Evolutionary conservation across 176 grass and related monocot genomes (phyloP).

Genomic region (Melocanna baccifera): DNA sequence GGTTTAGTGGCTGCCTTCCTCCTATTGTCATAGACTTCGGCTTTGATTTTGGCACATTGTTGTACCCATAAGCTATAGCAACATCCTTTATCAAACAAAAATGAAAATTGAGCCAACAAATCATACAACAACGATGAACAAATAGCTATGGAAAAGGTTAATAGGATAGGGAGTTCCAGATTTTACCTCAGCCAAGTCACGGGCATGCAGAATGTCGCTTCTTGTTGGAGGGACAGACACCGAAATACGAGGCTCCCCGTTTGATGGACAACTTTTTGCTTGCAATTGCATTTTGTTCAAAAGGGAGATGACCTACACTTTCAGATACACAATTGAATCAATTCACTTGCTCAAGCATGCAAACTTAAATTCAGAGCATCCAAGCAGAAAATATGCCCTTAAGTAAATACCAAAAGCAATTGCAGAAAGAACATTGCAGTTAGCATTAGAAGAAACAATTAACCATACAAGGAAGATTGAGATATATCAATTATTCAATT

Average conservation of each 20-base stretch:
- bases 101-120: background rate
- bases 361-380: conserved; percentile 6
- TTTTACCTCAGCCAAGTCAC: conserved; percentile 70
- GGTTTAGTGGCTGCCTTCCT: conserved; percentile 75
- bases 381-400: background rate
- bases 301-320: conserved; percentile 71
- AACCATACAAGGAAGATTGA: background rate
- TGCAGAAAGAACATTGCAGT: background rate
- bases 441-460: background rate
- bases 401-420: background rate
- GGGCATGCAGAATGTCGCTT: conserved; percentile 74
- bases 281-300: conserved; percentile 96
- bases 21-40: conserved; percentile 86
- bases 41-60: conserved; percentile 92
- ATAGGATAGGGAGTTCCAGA: background rate
- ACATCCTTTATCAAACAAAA: conserved; percentile 67
- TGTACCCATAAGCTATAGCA: conserved; percentile 96
- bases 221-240: conserved; percentile 79
- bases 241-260: conserved; percentile 37
- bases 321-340: conserved; percentile 2
- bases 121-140: background rate
- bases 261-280: conserved; percentile 47
- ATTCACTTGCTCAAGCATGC: conserved; percentile 10
- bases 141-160: background rate
- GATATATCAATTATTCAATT: background rate